Evolutionary conservation across 1,284 basidiomycete genomes (phyloP).

Genomic region (Moesziomyces aphidis): DNA sequence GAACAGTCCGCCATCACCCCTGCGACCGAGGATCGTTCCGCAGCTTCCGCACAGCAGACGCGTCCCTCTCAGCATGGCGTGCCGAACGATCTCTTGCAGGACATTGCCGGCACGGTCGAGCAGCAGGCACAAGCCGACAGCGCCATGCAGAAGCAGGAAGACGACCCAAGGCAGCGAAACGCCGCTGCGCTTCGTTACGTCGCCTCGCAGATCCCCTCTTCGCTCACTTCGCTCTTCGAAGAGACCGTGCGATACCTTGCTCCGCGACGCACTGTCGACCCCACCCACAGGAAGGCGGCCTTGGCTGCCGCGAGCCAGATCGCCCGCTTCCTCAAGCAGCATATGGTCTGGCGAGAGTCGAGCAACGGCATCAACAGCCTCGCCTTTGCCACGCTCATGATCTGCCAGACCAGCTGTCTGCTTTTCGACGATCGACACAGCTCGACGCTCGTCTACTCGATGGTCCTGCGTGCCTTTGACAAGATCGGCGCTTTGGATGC

Average conservation of each 20-base stretch:
- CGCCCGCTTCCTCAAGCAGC: conserved; percentile 79
- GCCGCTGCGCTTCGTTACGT: conserved; percentile 76
- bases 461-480: conserved; percentile 81
- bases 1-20: background rate
- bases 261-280: conserved; percentile 81
- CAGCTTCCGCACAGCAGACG: conserved; percentile 7
- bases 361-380: conserved; percentile 70
- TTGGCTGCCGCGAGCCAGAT: conserved; percentile 77
- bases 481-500: conserved; percentile 79
- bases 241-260: conserved; percentile 86
- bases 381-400: conserved; percentile 75
- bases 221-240: conserved; percentile 87
- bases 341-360: conserved; percentile 75
- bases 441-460: conserved; percentile 75
- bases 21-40: conserved; percentile 3
- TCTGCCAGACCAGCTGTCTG: conserved; percentile 79
- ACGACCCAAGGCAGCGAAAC: conserved; percentile 41
- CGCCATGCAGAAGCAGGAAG: conserved; percentile 22
- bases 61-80: conserved; percentile 40
- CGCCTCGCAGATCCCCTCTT: conserved; percentile 80
- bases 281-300: conserved; percentile 82
- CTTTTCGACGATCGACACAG: conserved; percentile 81
- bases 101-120: conserved; percentile 48
- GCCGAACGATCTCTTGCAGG: conserved; percentile 40
- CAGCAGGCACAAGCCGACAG: conserved; percentile 10